Conservation (phyloP, 2,329 filamentous ascomycete genomes). For the Corinectria fuckeliana region DNA sequence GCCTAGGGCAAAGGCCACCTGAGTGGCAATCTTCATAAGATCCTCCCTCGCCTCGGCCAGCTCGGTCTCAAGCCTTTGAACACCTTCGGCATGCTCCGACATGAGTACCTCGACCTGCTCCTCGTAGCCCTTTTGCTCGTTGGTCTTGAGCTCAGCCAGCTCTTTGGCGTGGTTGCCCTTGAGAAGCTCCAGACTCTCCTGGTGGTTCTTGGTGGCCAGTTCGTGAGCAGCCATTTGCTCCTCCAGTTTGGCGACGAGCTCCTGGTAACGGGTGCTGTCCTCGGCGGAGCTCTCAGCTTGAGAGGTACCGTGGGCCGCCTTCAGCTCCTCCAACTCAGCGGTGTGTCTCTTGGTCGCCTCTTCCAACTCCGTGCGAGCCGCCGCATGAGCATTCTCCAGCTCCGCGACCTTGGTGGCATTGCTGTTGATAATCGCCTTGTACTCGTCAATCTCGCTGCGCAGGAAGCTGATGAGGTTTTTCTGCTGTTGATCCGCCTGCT, state of each 20-base stretch:
- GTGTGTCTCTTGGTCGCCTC: slow-evolving; percentile 13
- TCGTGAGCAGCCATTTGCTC: slow-evolving; percentile 67
- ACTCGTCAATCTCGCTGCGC: slow-evolving; percentile 79
- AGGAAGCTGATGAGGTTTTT: slow-evolving; percentile 66
- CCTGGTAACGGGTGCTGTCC: slow-evolving; percentile 54
- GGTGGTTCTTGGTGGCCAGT: slow-evolving; percentile 60
- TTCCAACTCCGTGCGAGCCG: slow-evolving; percentile 57
- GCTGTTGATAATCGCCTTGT: slow-evolving; percentile 74
- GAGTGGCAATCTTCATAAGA: slow-evolving; percentile 67
- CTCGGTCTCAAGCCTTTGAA: slow-evolving; percentile 65
- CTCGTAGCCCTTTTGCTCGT: slow-evolving; percentile 63
- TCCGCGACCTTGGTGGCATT: slow-evolving; percentile 74
- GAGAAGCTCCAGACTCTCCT: slow-evolving; percentile 58
- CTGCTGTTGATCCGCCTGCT: slow-evolving; percentile 61
- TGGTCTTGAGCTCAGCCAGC: slow-evolving; percentile 54
- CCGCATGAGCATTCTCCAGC: slow-evolving; percentile 74
- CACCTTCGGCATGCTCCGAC: slow-evolving; percentile 64
- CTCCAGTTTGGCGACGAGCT: slow-evolving; percentile 60
- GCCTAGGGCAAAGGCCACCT: slow-evolving; percentile 66
- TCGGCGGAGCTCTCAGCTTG: slow-evolving; percentile 60
- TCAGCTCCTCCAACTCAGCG: slow-evolving; percentile 71
- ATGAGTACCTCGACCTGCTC: slow-evolving; percentile 64
- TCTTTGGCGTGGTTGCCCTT: slow-evolving; percentile 58
- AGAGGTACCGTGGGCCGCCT: slow-evolving; percentile 61
- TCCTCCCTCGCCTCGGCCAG: slow-evolving; percentile 71